These are phyloP conservation scores for Calonectria ilicicola DNA, from an alignment of 2,329 filamentous ascomycete species.

Conservation along the genomic window DNA sequence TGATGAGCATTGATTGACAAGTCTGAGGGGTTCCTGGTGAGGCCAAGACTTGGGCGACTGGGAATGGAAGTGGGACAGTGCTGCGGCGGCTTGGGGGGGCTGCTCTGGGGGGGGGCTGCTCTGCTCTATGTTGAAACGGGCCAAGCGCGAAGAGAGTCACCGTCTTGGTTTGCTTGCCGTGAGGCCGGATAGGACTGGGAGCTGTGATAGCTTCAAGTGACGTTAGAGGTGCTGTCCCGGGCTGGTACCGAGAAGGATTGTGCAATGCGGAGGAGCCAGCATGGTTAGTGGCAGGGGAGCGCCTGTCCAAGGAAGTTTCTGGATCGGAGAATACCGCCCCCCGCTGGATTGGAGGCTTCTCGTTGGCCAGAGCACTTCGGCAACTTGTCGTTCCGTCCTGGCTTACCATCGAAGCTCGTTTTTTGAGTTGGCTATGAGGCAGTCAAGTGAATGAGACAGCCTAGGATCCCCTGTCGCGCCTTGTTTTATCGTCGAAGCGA, in stretches of 20 bases:
- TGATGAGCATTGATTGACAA: background rate
- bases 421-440: background rate
- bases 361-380: constrained; percentile 16
- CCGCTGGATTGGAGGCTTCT: background rate
- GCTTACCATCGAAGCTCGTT: constrained; percentile 12
- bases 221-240: constrained; percentile 1
- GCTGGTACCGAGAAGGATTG: background rate
- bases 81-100: background rate
- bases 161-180: background rate
- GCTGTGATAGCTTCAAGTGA: constrained; percentile 2
- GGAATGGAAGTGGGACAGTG: background rate
- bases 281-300: background rate
- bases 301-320: background rate
- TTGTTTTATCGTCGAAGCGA: constrained; percentile 37
- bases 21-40: background rate
- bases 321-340: constrained; percentile 1
- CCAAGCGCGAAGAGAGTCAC: background rate
- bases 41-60: background rate
- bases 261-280: background rate
- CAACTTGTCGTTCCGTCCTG: constrained; percentile 16
- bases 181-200: background rate
- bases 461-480: constrained; percentile 19
- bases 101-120: background rate
- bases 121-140: constrained; percentile 22
- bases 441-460: background rate